These are phyloP conservation scores for Carallia pectinifolia DNA, from an alignment of 345 rosid species.

Conservation along the genomic window DNA sequence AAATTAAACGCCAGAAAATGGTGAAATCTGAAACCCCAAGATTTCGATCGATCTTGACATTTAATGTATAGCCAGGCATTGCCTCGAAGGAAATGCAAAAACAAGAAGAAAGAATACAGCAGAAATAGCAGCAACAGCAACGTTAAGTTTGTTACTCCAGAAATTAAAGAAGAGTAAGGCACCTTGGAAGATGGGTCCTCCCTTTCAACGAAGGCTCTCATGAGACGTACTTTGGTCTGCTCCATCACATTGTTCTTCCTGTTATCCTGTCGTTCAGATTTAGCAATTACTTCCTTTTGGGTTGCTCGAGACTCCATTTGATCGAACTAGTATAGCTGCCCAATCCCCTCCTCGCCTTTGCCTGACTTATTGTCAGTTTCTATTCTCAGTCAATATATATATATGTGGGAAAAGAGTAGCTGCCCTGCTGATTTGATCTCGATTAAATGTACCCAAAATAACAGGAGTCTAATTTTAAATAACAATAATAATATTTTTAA, in stretches of 20 bases:
- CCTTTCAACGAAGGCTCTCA: constrained; percentile 34
- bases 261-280: neutral
- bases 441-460: too few species aligned
- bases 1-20: neutral
- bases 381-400: too few species aligned
- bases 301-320: neutral
- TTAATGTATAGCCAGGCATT: neutral
- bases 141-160: neutral
- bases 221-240: constrained; percentile 18
- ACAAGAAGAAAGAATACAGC: neutral
- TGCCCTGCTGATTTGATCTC: too few species aligned
- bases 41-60: neutral
- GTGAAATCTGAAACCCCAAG: too few species aligned
- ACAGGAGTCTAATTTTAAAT: too few species aligned
- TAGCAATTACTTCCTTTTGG: neutral
- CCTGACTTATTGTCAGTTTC: neutral
- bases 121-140: neutral
- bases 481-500: too few species aligned
- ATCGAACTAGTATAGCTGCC: neutral
- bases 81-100: neutral
- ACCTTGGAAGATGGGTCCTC: constrained; percentile 44
- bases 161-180: neutral
- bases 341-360: neutral
- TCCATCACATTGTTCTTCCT: constrained; percentile 15
- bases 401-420: too few species aligned